These are phyloP conservation scores for Prunus mira DNA, from an alignment of 306 rosid genomes.

Conservation along the genomic window DNA sequence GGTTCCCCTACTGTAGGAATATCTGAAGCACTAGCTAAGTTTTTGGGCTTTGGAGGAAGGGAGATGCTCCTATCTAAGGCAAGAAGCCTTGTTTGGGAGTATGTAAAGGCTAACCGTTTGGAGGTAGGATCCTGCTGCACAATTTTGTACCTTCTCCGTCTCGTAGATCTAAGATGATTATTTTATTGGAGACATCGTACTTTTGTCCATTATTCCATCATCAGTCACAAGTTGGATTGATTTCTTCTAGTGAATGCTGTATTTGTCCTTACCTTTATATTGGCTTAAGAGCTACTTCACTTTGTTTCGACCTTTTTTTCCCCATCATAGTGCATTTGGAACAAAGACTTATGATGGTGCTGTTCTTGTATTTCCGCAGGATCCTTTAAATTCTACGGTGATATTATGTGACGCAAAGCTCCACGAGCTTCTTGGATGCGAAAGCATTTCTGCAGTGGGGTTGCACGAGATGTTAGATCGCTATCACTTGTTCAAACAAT, in stretches of 20 bases:
- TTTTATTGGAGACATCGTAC: not conserved
- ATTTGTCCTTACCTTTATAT: not conserved
- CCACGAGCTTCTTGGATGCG: conserved; percentile 65
- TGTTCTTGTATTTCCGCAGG: conserved; percentile 35
- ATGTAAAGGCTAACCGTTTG: conserved; percentile 58
- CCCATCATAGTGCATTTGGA: not conserved
- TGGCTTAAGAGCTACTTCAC: conserved; percentile 6
- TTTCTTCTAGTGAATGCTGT: not conserved
- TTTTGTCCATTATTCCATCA: not conserved
- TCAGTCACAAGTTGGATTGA: not conserved
- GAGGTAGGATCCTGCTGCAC: conserved; percentile 47
- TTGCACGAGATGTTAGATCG: conserved; percentile 60
- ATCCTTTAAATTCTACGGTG: conserved; percentile 66
- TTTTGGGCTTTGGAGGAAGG: conserved; percentile 57
- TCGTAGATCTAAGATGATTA: not conserved
- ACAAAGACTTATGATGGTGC: not conserved
- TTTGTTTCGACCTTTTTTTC: conserved; percentile 1
- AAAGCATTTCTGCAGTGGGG: conserved; percentile 72
- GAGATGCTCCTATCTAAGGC: conserved; percentile 76
- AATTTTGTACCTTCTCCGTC: not conserved
- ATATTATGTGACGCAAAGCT: conserved; percentile 72
- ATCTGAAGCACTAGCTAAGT: conserved; percentile 75
- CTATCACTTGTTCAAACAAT: conserved; percentile 52
- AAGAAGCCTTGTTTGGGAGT: conserved; percentile 69
- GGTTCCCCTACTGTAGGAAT: conserved; percentile 46